Evolutionary conservation across 805 yeast species (phyloP), one percentile per base, ranked within the genome.

Genomic region (Spathaspora girioi): DNA sequence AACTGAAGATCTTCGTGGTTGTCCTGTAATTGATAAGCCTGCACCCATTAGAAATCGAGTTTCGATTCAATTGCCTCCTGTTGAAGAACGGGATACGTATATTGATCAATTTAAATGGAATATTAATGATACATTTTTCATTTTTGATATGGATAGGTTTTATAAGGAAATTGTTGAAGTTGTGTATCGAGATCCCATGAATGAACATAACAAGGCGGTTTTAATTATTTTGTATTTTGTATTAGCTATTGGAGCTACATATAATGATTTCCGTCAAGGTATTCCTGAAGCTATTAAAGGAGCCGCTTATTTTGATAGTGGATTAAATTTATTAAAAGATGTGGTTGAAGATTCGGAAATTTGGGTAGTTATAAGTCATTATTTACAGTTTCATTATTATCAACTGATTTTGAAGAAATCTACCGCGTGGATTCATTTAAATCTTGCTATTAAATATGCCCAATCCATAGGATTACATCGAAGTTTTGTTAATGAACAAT

Each of bases 371-470:
- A 76, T 74, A 50, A 71, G 72, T 4, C 64, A 75, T 51, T 54
- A 73, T 29, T 55, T 78, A 19, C 61, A 69, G 35, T 73, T 66
- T 55, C 67, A 75, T 54, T 75, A 65, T 56, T 70, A 76, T 51
- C 76, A 73, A 47, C 59, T 65, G 29, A 65, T 65, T n/a, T 70
- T 76, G 9, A 69, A 68, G 46, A 66, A 75, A 50, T 67, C 67
- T 45, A 62, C 74, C 0, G 73, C 80, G 5, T 77, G 80, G 80
- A 61, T 75, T 12, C 68, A 67, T 54, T 55, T 77, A 20, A 78
- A 79, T 8, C 53, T 56, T 17, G 73, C 78, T 1, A 73, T 77
- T n/a, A 60, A 75, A 26, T 63, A 68, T 55, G 79, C 78, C 0
- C 76, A 71, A 50, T 56, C 76, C 0, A 57, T 76, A 47, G 81